Evolutionary conservation across 164 flowering plant genomes (phyloP).

Genomic region (Euptelea pleiosperma): DNA sequence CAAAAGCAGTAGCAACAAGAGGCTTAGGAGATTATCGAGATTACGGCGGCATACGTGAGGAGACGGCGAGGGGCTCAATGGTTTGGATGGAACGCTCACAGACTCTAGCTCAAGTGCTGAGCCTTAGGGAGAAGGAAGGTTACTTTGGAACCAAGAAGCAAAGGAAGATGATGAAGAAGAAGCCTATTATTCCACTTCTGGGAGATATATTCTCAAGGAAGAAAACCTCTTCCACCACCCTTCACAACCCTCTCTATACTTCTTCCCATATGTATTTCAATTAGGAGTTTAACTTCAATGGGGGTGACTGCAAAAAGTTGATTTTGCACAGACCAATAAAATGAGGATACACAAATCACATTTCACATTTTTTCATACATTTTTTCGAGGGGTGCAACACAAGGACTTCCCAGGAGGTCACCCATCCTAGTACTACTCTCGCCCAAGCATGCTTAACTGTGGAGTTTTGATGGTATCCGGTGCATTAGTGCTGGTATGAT

Average conservation of each 20-base stretch:
- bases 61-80: conserved; percentile 19
- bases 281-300: too few species aligned
- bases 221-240: conserved; percentile 26
- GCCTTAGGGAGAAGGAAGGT: conserved; percentile 27
- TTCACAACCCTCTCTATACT: conserved; percentile 26
- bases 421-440: too few species aligned
- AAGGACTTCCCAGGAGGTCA: too few species aligned
- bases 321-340: too few species aligned
- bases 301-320: too few species aligned
- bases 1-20: conserved; percentile 15
- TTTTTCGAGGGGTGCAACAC: too few species aligned
- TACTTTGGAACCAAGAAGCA: conserved; percentile 21
- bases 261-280: conserved; percentile 12
- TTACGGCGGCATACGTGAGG: conserved; percentile 10
- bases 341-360: too few species aligned
- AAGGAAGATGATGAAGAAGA: conserved; percentile 44
- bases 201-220: conserved; percentile 48
- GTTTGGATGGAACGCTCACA: conserved; percentile 25
- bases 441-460: too few species aligned
- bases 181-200: conserved; percentile 75
- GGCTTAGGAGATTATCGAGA: neutral
- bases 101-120: conserved; percentile 46
- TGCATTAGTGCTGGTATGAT: too few species aligned
- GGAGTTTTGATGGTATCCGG: too few species aligned
- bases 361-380: too few species aligned